Percentiles rank a stretch among this genome's conserved stretches.
Conservation (phyloP, 2,329 filamentous ascomycete species). For the Ophidiomyces ophidiicola region DNA sequence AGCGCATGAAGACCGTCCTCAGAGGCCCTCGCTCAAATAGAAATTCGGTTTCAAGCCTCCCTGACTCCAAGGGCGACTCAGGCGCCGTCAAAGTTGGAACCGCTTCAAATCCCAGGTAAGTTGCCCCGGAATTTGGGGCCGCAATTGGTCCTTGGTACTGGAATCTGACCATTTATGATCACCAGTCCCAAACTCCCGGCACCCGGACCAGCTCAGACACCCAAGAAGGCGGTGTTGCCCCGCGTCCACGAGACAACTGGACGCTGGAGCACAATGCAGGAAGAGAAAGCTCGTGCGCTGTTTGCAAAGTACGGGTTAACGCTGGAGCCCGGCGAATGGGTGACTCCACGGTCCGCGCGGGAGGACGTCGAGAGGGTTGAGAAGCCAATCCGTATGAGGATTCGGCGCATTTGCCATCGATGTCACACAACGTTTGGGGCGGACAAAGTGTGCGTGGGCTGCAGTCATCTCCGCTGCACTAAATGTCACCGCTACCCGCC, state of each 20-base stretch:
- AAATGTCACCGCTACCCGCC: slow-evolving; percentile 65
- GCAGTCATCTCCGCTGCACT: slow-evolving; percentile 68
- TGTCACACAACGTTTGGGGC: slow-evolving; percentile 64
- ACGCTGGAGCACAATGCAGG: slow-evolving; percentile 30
- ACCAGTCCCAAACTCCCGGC: slow-evolving; percentile 1
- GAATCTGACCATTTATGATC: not conserved
- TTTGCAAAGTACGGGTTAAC: slow-evolving; percentile 38
- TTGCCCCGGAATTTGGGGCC: not conserved
- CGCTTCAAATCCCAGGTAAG: slow-evolving; percentile 3
- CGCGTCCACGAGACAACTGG: slow-evolving; percentile 15
- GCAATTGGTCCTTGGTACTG: not conserved
- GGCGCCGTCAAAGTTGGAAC: slow-evolving; percentile 17
- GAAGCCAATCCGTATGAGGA: slow-evolving; percentile 37
- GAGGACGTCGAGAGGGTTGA: slow-evolving; percentile 31
- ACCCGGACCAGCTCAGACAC: slow-evolving; percentile 8
- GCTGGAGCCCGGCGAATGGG: slow-evolving; percentile 34
- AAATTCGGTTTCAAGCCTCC: slow-evolving; percentile 18
- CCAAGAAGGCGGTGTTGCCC: slow-evolving; percentile 13
- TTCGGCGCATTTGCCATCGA: slow-evolving; percentile 57
- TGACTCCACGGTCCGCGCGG: slow-evolving; percentile 18
- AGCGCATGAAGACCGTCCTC: slow-evolving; percentile 29
- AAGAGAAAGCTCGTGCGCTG: slow-evolving; percentile 33
- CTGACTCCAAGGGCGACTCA: slow-evolving; percentile 15
- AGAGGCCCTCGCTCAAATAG: slow-evolving; percentile 24
- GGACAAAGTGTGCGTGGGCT: slow-evolving; percentile 61